phyloP scores from a whole-genome alignment of 2,329 filamentous ascomycete genomes.

The Herpotrichia juniperi region DNA sequence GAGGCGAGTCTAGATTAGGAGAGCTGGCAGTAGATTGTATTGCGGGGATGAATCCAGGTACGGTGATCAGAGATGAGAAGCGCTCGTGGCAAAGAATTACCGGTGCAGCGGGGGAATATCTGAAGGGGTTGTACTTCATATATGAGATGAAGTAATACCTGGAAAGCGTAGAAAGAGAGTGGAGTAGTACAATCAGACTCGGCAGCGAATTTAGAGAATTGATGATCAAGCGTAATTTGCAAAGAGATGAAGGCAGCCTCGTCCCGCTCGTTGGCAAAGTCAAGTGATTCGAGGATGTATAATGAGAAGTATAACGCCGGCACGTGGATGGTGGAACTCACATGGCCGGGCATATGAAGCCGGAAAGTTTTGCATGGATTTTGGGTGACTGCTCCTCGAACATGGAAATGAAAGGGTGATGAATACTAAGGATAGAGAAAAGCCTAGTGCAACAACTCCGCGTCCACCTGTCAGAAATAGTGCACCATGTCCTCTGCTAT shows the following conservation, averaged over 20 bases:
- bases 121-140: background rate
- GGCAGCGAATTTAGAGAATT: background rate
- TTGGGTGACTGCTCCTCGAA: background rate
- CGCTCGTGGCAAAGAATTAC: background rate
- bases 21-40: background rate
- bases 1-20: background rate
- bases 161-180: background rate
- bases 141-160: no score
- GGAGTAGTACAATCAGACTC: background rate
- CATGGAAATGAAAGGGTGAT: background rate
- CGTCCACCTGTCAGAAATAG: background rate
- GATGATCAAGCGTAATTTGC: background rate
- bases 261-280: background rate
- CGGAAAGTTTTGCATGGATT: background rate
- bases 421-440: background rate
- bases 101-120: background rate
- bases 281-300: background rate
- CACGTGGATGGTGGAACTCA: background rate
- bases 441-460: background rate
- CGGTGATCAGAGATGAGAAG: background rate
- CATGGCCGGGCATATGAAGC: slow-evolving; percentile 1
- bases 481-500: background rate
- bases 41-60: background rate
- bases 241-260: slow-evolving; percentile 1
- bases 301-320: no score